phyloP scores from a whole-genome alignment of 208 protist genomes.

The Zelonia costaricensis region DNA sequence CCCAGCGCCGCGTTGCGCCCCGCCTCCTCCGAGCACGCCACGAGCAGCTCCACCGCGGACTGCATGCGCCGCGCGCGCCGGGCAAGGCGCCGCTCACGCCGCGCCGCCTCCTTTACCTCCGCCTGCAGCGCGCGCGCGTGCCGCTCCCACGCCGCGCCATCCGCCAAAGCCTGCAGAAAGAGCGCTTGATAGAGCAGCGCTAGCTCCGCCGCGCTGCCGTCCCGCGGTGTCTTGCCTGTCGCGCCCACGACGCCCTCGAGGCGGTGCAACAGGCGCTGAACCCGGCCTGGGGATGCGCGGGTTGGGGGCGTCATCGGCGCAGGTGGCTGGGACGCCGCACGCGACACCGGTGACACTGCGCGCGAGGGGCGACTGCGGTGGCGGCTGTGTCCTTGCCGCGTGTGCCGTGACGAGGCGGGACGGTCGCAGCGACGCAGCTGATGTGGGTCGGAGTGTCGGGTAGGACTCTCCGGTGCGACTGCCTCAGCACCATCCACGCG shows the following conservation, averaged over 20 bases:
- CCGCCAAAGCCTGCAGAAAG: slow-evolving; percentile 21
- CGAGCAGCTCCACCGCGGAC: slow-evolving; percentile 7
- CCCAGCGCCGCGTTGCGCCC: neutral
- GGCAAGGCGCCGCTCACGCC: slow-evolving; percentile 10
- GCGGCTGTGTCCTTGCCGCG: too few relatives aligned
- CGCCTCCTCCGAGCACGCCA: slow-evolving; percentile 6
- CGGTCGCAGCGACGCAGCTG: too few relatives aligned
- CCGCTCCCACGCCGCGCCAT: slow-evolving; percentile 22
- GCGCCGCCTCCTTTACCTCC: neutral
- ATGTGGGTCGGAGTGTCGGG: too few relatives aligned
- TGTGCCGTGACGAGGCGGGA: too few relatives aligned
- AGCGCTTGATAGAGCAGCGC: slow-evolving; percentile 14
- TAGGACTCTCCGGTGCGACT: too few relatives aligned
- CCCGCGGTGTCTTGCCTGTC: neutral
- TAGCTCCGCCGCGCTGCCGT: neutral
- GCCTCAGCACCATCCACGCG: too few relatives aligned
- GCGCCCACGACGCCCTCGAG: neutral
- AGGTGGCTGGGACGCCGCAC: too few relatives aligned
- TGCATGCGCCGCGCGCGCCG: slow-evolving; percentile 9
- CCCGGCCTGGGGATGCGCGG: too few relatives aligned
- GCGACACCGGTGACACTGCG: too few relatives aligned
- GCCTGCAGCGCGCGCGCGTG: slow-evolving; percentile 2
- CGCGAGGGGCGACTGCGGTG: too few relatives aligned
- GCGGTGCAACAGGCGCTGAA: too few relatives aligned
- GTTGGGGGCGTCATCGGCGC: too few relatives aligned